Conservation (phyloP, 2,329 filamentous ascomycete genomes). For the Aspergillus fructus region DNA sequence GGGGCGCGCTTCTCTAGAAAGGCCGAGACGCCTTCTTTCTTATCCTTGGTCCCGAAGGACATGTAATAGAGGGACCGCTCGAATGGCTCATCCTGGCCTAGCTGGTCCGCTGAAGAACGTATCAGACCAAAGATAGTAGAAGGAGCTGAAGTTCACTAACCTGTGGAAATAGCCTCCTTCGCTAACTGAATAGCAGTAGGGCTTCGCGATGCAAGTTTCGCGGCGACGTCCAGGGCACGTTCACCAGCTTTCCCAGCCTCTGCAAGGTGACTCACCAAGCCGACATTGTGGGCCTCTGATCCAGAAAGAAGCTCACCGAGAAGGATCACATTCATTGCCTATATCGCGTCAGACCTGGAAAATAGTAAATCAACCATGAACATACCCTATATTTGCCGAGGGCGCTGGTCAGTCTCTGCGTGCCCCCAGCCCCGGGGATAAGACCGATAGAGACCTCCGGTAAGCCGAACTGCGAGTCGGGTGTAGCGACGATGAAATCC, state of each 20-base stretch:
- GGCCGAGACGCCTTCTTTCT: slow-evolving; percentile 9
- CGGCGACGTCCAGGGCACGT: slow-evolving; percentile 2
- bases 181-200: slow-evolving; percentile 4
- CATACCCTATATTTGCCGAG: slow-evolving; percentile 11
- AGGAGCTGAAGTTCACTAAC: background rate
- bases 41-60: slow-evolving; percentile 10
- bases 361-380: background rate
- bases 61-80: slow-evolving; percentile 11
- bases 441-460: slow-evolving; percentile 12
- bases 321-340: slow-evolving; percentile 14
- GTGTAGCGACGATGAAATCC: slow-evolving; percentile 10
- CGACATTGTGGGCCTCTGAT: background rate
- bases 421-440: slow-evolving; percentile 13
- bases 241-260: slow-evolving; percentile 1
- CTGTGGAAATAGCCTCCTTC: slow-evolving; percentile 13
- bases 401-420: slow-evolving; percentile 7
- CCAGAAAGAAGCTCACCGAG: slow-evolving; percentile 8
- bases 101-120: background rate
- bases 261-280: slow-evolving; percentile 3
- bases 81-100: slow-evolving; percentile 7
- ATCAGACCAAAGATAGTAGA: background rate
- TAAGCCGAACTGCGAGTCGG: background rate
- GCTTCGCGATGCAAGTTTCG: slow-evolving; percentile 4
- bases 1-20: slow-evolving; percentile 11
- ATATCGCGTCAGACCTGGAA: background rate